A percentile compares a stretch with the other conserved stretches of the same genome.
Evolutionary conservation across 208 protist species (phyloP).

Genomic region (Trypanosoma theileri): DNA sequence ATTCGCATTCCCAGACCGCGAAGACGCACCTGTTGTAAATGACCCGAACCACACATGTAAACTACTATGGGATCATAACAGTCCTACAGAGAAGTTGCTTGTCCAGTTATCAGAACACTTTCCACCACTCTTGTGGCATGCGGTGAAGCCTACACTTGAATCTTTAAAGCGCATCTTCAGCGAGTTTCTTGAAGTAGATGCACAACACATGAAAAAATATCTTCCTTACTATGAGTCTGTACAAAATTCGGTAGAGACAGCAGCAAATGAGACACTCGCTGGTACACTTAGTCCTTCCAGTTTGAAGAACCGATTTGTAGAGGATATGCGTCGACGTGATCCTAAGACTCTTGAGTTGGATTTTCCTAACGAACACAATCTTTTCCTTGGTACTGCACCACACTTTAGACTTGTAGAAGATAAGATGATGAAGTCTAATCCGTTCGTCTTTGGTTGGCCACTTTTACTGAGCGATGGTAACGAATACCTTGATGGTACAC

Average conservation of each 20-base stretch:
- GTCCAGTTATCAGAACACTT: conserved; percentile 89
- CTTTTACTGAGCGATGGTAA: conserved; percentile 89
- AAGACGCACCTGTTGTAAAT: conserved; percentile 91
- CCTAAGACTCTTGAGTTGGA: conserved; percentile 80
- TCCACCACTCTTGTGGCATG: conserved; percentile 90
- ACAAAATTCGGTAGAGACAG: conserved; percentile 79
- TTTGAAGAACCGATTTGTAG: conserved; percentile 85
- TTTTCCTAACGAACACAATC: conserved; percentile 73
- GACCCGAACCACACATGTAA: conserved; percentile 73
- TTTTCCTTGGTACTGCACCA: conserved; percentile 83
- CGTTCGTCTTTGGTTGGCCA: conserved; percentile 93
- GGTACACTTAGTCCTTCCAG: conserved; percentile 74
- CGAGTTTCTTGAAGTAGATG: conserved; percentile 90
- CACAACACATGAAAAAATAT: conserved; percentile 90
- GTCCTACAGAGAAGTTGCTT: conserved; percentile 86
- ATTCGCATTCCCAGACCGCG: conserved; percentile 86
- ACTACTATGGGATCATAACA: conserved; percentile 90
- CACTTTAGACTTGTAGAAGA: conserved; percentile 86
- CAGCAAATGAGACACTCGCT: conserved; percentile 69
- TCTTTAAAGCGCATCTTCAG: conserved; percentile 82
- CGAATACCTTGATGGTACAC: conserved; percentile 75
- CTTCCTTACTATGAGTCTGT: conserved; percentile 87
- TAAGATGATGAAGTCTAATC: conserved; percentile 85
- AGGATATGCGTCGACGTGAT: conserved; percentile 86
- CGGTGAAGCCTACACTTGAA: conserved; percentile 75